A percentile compares a stretch with the other conserved stretches of the same genome.
These are phyloP conservation scores for Chlorociboria aeruginascens DNA, from an alignment of 495 filamentous ascomycete genomes.

Conservation along the genomic window DNA sequence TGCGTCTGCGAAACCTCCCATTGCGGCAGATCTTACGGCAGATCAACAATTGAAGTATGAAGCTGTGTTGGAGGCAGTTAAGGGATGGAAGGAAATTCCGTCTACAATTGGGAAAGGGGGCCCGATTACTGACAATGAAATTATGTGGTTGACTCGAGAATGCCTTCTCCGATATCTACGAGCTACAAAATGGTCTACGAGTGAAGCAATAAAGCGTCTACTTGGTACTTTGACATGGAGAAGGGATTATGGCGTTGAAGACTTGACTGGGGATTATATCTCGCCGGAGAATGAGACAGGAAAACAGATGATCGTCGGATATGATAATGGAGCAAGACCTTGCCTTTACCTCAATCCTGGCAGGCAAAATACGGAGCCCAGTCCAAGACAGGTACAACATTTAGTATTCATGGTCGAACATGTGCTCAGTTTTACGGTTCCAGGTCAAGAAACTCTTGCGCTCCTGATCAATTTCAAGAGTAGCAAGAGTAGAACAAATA, in stretches of 20 bases:
- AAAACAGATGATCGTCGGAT: slow-evolving; percentile 83
- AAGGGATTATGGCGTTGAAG: slow-evolving; percentile 69
- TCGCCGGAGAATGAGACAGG: slow-evolving; percentile 88
- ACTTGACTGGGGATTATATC: slow-evolving; percentile 70
- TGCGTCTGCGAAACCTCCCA: slow-evolving; percentile 37
- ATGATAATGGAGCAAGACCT: slow-evolving; percentile 68
- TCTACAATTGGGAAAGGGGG: slow-evolving; percentile 44
- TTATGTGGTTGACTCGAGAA: slow-evolving; percentile 81
- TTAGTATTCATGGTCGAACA: slow-evolving; percentile 92
- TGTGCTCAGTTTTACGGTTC: slow-evolving; percentile 73
- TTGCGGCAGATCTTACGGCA: slow-evolving; percentile 43
- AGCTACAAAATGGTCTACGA: slow-evolving; percentile 78
- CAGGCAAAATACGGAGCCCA: slow-evolving; percentile 82
- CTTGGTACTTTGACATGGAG: slow-evolving; percentile 77
- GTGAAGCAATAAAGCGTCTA: slow-evolving; percentile 65
- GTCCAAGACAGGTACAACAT: slow-evolving; percentile 85
- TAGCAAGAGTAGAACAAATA: slow-evolving; percentile 56
- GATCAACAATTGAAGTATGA: slow-evolving; percentile 84
- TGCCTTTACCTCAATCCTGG: slow-evolving; percentile 84
- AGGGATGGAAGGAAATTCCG: slow-evolving; percentile 60
- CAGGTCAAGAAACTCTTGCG: slow-evolving; percentile 74
- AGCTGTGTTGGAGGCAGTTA: slow-evolving; percentile 51
- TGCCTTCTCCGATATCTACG: slow-evolving; percentile 88
- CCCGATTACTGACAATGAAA: slow-evolving; percentile 67
- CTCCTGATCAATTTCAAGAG: slow-evolving; percentile 78